Evolutionary conservation across 139 green algal species (phyloP).

Genomic region (Diplosphaera chodatii): DNA sequence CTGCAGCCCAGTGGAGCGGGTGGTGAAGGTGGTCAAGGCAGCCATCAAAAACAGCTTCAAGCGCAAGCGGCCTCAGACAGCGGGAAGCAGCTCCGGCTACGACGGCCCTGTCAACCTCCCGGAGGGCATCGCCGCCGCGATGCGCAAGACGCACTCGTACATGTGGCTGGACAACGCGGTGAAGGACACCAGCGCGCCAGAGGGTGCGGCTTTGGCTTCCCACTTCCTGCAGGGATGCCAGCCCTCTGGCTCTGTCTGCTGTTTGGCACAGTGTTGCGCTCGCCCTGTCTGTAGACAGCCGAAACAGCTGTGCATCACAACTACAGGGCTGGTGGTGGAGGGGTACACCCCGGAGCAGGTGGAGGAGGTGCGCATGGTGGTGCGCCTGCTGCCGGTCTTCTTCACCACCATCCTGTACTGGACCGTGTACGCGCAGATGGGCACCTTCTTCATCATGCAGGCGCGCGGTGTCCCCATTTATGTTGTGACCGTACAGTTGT

Average conservation of each 20-base stretch:
- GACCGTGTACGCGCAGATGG: conserved; percentile 91
- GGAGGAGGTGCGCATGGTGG: conserved; percentile 89
- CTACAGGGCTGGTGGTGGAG: not conserved
- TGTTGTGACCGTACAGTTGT: not conserved
- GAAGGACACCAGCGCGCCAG: not conserved
- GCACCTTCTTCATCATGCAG: conserved; percentile 84
- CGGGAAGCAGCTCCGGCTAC: not conserved
- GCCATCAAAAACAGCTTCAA: conserved; percentile 48
- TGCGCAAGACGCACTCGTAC: conserved; percentile 20
- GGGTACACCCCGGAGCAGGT: conserved; percentile 58
- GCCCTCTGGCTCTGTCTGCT: too few relatives aligned
- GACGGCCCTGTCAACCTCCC: conserved; percentile 27
- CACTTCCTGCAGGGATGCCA: too few relatives aligned
- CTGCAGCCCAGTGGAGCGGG: conserved; percentile 65
- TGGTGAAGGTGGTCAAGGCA: conserved; percentile 67
- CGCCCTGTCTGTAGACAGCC: too few relatives aligned
- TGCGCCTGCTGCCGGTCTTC: conserved; percentile 88
- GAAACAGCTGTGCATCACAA: not conserved
- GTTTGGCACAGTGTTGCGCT: too few relatives aligned
- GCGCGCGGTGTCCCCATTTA: too few relatives aligned
- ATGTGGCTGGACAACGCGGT: conserved; percentile 19
- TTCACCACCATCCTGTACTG: conserved; percentile 83
- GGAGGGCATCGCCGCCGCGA: conserved; percentile 9
- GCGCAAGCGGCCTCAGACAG: not conserved
- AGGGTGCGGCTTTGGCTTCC: too few relatives aligned